Evolutionary conservation across 2,329 filamentous ascomycete species (phyloP).

Genomic region (Colletotrichum eleusines): DNA sequence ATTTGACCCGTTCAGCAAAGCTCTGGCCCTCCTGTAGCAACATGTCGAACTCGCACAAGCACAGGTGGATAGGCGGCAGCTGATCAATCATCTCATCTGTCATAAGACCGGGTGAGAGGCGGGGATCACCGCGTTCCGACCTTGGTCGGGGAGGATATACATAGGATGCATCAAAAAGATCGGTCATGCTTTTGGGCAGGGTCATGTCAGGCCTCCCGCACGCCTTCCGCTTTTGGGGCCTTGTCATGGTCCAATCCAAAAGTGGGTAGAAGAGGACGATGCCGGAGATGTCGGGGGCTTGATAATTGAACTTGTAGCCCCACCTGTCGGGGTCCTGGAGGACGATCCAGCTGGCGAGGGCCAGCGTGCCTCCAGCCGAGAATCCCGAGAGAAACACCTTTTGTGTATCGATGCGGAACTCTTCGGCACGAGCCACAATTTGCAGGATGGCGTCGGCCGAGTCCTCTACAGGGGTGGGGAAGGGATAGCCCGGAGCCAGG

Average conservation of each 20-base stretch:
- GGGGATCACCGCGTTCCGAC: constrained; percentile 62
- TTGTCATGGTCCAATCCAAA: constrained; percentile 70
- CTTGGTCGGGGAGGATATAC: constrained; percentile 64
- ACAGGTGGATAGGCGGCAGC: constrained; percentile 67
- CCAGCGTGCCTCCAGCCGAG: constrained; percentile 71
- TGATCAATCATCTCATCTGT: constrained; percentile 64
- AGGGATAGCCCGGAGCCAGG: constrained; percentile 74
- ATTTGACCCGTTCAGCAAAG: constrained; percentile 69
- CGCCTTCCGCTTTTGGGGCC: constrained; percentile 66
- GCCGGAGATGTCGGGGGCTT: constrained; percentile 62
- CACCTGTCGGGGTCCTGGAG: constrained; percentile 58
- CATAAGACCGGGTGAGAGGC: constrained; percentile 70
- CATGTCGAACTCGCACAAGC: constrained; percentile 76
- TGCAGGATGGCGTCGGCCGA: constrained; percentile 74
- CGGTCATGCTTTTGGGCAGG: constrained; percentile 67
- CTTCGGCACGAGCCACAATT: constrained; percentile 65
- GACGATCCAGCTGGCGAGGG: constrained; percentile 61
- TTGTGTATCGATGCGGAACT: constrained; percentile 68
- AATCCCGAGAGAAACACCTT: constrained; percentile 72
- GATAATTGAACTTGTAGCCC: constrained; percentile 53
- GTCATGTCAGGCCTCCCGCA: constrained; percentile 69
- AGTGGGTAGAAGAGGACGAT: constrained; percentile 72
- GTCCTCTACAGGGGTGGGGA: constrained; percentile 74
- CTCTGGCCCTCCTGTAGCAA: constrained; percentile 69
- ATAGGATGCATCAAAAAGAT: constrained; percentile 73